Evolutionary conservation across 2,329 filamentous ascomycete species (phyloP).

Genomic region (Dactylellina drechsleri): DNA sequence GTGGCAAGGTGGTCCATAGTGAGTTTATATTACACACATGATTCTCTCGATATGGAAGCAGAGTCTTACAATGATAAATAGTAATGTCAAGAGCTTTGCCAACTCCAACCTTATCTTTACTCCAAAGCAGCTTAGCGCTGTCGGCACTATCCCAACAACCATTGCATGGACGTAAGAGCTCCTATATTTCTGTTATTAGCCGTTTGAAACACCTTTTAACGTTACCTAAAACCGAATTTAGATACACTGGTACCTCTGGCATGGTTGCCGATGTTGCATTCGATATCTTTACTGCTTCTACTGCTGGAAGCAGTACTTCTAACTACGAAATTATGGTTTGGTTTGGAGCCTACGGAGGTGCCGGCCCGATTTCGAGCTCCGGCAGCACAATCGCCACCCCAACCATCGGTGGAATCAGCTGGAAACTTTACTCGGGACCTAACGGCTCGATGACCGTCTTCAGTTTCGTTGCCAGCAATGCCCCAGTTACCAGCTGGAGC

Average conservation of each 20-base stretch:
- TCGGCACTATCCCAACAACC: constrained; percentile 61
- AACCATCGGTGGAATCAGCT: constrained; percentile 67
- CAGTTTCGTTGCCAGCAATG: constrained; percentile 68
- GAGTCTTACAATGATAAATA: background rate
- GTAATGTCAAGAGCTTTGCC: constrained; percentile 58
- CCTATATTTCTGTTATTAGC: constrained; percentile 58
- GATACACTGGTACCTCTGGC: constrained; percentile 65
- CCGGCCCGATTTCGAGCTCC: constrained; percentile 70
- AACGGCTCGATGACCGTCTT: constrained; percentile 71
- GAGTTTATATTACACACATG: constrained; percentile 31
- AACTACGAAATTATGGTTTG: constrained; percentile 76
- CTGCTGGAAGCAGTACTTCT: constrained; percentile 63
- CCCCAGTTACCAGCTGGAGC: constrained; percentile 66
- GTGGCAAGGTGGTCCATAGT: constrained; percentile 62
- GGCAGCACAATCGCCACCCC: constrained; percentile 68
- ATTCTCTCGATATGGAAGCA: background rate
- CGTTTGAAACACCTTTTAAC: no score
- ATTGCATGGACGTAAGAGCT: constrained; percentile 60
- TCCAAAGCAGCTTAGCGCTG: constrained; percentile 60
- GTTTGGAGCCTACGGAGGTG: constrained; percentile 69
- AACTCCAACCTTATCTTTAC: constrained; percentile 59
- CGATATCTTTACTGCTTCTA: constrained; percentile 69
- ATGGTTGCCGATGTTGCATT: constrained; percentile 71
- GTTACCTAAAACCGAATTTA: constrained; percentile 10
- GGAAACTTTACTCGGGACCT: constrained; percentile 71